Evolutionary conservation across 495 filamentous ascomycete species (phyloP).

Genomic region (Podospora pseudopauciseta): DNA sequence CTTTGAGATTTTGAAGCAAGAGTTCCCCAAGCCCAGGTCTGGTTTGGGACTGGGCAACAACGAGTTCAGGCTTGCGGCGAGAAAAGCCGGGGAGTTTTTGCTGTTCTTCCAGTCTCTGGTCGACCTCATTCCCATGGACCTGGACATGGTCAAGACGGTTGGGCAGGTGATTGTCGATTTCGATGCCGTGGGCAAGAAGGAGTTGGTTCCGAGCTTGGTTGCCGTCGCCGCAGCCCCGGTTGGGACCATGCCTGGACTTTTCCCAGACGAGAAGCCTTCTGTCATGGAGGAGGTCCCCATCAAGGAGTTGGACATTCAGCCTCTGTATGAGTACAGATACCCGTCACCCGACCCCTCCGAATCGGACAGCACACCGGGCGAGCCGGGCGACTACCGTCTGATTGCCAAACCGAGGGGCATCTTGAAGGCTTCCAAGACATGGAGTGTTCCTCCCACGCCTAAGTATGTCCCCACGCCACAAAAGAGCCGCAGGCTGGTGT

Average conservation of each 20-base stretch:
- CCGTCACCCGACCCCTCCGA: slow-evolving; percentile 16
- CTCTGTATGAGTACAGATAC: slow-evolving; percentile 19
- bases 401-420: slow-evolving; percentile 27
- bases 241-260: slow-evolving; percentile 18
- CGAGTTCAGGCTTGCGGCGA: slow-evolving; percentile 4
- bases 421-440: slow-evolving; percentile 25
- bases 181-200: slow-evolving; percentile 36
- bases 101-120: slow-evolving; percentile 18
- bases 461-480: slow-evolving; percentile 26
- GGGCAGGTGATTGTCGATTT: slow-evolving; percentile 37
- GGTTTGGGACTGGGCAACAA: slow-evolving; percentile 7
- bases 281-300: slow-evolving; percentile 25
- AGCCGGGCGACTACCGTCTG: slow-evolving; percentile 12
- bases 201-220: slow-evolving; percentile 32
- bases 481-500: slow-evolving; percentile 24
- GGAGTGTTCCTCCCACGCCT: slow-evolving; percentile 16
- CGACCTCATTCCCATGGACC: slow-evolving; percentile 4
- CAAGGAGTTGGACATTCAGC: slow-evolving; percentile 19
- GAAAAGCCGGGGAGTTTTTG: slow-evolving; percentile 18
- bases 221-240: slow-evolving; percentile 8
- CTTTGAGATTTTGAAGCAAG: neutral
- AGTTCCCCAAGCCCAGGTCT: slow-evolving; percentile 9
- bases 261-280: slow-evolving; percentile 17
- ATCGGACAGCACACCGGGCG: neutral
- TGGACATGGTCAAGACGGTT: slow-evolving; percentile 10